Evolutionary conservation across 2,329 filamentous ascomycete genomes (phyloP).

Genomic region (Colletotrichum cereale): DNA sequence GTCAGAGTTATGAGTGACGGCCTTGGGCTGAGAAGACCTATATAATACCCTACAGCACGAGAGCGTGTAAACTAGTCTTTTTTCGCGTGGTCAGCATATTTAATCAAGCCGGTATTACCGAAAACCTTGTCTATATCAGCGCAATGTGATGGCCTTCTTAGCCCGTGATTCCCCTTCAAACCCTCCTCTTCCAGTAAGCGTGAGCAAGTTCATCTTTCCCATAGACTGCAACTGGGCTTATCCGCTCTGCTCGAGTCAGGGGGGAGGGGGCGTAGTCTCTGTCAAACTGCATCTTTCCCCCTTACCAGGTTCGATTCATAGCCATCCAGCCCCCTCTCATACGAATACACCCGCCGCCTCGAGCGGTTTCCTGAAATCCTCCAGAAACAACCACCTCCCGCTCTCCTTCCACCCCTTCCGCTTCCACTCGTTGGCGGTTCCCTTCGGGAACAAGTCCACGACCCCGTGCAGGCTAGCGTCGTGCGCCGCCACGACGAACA

Average conservation of each 20-base stretch:
- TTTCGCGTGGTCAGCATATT: not conserved
- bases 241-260: too few species aligned
- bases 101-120: not conserved
- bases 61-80: not conserved
- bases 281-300: too few species aligned
- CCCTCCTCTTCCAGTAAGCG: too few species aligned
- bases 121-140: too few species aligned
- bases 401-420: conserved; percentile 11
- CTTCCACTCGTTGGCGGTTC: not conserved
- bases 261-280: too few species aligned
- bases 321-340: not conserved
- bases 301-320: too few species aligned
- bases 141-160: not conserved
- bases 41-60: conserved; percentile 12
- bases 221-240: too few species aligned
- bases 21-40: conserved; percentile 5
- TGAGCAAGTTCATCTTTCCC: too few species aligned
- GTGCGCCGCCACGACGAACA: conserved; percentile 10
- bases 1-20: conserved; percentile 11
- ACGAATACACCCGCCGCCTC: not conserved
- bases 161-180: not conserved
- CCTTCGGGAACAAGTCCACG: not conserved
- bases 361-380: conserved; percentile 1
- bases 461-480: not conserved
- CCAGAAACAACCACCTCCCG: conserved; percentile 1